These are phyloP conservation scores for Dichotomocladium elegans DNA, from an alignment of 371 early-diverging fungal genomes.

Conservation along the genomic window DNA sequence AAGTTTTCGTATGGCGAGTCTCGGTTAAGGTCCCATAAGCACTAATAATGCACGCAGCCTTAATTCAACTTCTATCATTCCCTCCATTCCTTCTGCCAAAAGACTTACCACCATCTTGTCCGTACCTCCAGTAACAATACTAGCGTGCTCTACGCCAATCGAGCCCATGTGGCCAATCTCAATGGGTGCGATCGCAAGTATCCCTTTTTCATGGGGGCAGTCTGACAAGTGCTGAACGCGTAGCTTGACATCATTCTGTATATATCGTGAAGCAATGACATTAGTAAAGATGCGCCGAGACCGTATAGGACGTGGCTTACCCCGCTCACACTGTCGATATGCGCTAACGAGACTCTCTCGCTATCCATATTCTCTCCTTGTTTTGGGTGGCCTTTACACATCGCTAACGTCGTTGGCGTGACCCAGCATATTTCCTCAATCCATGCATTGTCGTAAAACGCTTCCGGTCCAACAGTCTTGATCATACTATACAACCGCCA, in stretches of 20 bases:
- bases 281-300: slow-evolving; percentile 11
- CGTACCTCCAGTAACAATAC: slow-evolving; percentile 33
- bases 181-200: slow-evolving; percentile 15
- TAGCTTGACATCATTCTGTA: slow-evolving; percentile 20
- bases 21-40: slow-evolving; percentile 7
- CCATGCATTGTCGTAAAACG: slow-evolving; percentile 21
- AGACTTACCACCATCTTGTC: slow-evolving; percentile 30
- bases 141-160: slow-evolving; percentile 11
- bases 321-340: background rate
- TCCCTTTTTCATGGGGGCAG: slow-evolving; percentile 27
- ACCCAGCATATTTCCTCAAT: slow-evolving; percentile 37
- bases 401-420: slow-evolving; percentile 21
- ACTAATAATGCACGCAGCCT: too few relatives aligned
- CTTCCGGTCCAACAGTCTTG: slow-evolving; percentile 19
- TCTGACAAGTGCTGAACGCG: slow-evolving; percentile 16
- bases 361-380: background rate
- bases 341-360: background rate
- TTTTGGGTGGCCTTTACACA: slow-evolving; percentile 6
- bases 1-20: slow-evolving; percentile 7
- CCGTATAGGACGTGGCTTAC: slow-evolving; percentile 5
- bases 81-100: slow-evolving; percentile 7
- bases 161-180: slow-evolving; percentile 9
- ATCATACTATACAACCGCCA: background rate
- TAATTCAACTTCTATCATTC: background rate
- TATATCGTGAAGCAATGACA: slow-evolving; percentile 6